These are phyloP conservation scores for Nitzschia sp. DNA, from an alignment of 108 stramenopile species.

Conservation along the genomic window DNA sequence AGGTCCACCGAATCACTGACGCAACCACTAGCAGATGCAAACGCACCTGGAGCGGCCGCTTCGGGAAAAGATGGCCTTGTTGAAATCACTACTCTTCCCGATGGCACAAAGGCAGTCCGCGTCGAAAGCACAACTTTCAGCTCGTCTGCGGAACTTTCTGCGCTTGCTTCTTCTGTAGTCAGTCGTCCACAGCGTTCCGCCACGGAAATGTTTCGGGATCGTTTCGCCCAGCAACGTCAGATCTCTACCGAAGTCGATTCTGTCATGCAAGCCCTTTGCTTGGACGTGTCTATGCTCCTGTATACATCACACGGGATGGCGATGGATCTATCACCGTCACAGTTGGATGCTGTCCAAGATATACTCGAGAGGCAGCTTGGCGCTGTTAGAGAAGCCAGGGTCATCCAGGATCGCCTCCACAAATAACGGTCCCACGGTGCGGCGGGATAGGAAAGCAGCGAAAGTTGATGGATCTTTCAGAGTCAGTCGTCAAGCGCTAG, in stretches of 20 bases:
- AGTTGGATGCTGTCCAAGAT: constrained; percentile 61
- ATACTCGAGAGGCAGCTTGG: constrained; percentile 57
- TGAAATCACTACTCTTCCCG: constrained; percentile 24
- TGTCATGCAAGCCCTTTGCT: constrained; percentile 68
- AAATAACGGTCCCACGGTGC: no score
- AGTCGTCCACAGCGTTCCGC: constrained; percentile 12
- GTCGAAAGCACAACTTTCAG: constrained; percentile 9
- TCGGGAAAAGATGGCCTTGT: neutral
- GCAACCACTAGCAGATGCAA: neutral
- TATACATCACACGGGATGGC: constrained; percentile 74
- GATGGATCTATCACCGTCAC: constrained; percentile 70
- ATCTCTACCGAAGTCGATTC: constrained; percentile 49
- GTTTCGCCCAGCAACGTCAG: constrained; percentile 28
- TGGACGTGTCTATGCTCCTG: constrained; percentile 71
- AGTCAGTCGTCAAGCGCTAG: no score
- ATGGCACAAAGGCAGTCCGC: constrained; percentile 25
- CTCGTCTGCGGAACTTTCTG: no score
- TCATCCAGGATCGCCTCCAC: constrained; percentile 52
- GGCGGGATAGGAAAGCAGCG: no score
- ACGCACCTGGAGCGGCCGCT: neutral
- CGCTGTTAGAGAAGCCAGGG: constrained; percentile 54
- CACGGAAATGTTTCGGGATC: constrained; percentile 30
- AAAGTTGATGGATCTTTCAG: no score
- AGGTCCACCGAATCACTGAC: neutral
- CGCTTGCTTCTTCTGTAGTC: neutral